Evolutionary conservation across 805 yeast genomes (phyloP).

Genomic region (Debaryomyces prosopidis): DNA sequence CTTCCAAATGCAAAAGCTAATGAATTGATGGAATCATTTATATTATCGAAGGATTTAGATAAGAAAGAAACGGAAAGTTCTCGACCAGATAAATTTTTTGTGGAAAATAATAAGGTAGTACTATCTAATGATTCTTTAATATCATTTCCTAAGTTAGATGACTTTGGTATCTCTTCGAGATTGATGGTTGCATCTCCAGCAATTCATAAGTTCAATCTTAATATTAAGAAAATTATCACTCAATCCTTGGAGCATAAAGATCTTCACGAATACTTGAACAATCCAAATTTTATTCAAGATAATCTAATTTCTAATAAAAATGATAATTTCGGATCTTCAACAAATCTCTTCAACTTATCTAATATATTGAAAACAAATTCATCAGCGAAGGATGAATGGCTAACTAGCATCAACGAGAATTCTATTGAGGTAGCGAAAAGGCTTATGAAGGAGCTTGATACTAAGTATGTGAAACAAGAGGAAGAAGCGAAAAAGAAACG

Average conservation of each 20-base stretch:
- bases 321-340: conserved; percentile 4
- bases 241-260: conserved; percentile 20
- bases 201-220: conserved; percentile 21
- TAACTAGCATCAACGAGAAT: conserved; percentile 11
- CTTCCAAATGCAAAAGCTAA: conserved; percentile 11
- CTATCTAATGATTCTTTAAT: conserved; percentile 5
- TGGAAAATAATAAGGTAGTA: not conserved
- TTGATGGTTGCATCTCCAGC: conserved; percentile 33
- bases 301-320: conserved; percentile 11
- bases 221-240: conserved; percentile 24
- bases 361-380: conserved; percentile 26
- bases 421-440: conserved; percentile 15
- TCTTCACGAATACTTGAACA: conserved; percentile 19
- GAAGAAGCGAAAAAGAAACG: conserved; percentile 15
- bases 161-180: conserved; percentile 11
- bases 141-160: not conserved
- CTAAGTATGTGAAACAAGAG: conserved; percentile 19
- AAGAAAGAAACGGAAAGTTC: conserved; percentile 1
- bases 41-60: conserved; percentile 26
- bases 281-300: conserved; percentile 24
- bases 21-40: conserved; percentile 33
- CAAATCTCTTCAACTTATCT: conserved; percentile 33
- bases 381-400: conserved; percentile 14
- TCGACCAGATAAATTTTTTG: no score
- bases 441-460: conserved; percentile 22